These are phyloP conservation scores for Earliella scabrosa DNA, from an alignment of 1,284 basidiomycete species.

Conservation along the genomic window DNA sequence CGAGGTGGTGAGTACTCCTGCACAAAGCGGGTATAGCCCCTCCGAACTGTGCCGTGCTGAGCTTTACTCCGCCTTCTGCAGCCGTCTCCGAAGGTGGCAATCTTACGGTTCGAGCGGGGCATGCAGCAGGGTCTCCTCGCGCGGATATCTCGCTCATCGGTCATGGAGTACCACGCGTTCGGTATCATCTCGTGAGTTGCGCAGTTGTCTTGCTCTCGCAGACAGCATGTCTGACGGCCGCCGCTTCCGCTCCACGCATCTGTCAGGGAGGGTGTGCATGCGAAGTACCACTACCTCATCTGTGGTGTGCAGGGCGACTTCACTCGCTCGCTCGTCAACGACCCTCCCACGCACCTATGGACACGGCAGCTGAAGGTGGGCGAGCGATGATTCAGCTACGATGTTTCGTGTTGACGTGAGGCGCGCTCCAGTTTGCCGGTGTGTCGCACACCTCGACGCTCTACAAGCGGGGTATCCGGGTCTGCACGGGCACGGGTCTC, in stretches of 20 bases:
- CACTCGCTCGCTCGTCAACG: constrained; percentile 60
- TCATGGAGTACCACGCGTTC: constrained; percentile 74
- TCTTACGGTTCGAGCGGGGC: constrained; percentile 68
- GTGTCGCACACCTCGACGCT: constrained; percentile 47
- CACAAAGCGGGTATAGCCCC: constrained; percentile 3
- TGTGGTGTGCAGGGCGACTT: constrained; percentile 77
- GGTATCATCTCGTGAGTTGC: constrained; percentile 66
- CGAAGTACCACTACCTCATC: constrained; percentile 70
- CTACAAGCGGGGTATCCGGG: constrained; percentile 49
- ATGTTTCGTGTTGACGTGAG: constrained; percentile 3
- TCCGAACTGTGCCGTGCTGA: constrained; percentile 5
- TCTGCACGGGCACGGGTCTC: constrained; percentile 50
- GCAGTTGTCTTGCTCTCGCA: background rate
- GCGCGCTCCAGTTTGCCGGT: constrained; percentile 40
- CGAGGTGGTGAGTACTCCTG: constrained; percentile 40
- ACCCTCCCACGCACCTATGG: constrained; percentile 69
- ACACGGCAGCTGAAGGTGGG: constrained; percentile 67
- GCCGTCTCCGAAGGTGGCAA: constrained; percentile 71
- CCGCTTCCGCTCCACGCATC: constrained; percentile 11
- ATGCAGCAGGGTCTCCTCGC: constrained; percentile 75
- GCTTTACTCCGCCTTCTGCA: constrained; percentile 30
- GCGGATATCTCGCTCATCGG: constrained; percentile 65
- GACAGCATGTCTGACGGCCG: constrained; percentile 11
- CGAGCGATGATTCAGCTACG: background rate
- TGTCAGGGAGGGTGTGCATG: constrained; percentile 58